Evolutionary conservation across 2,329 filamentous ascomycete genomes (phyloP).

Genomic region (Colletotrichum sp.): DNA sequence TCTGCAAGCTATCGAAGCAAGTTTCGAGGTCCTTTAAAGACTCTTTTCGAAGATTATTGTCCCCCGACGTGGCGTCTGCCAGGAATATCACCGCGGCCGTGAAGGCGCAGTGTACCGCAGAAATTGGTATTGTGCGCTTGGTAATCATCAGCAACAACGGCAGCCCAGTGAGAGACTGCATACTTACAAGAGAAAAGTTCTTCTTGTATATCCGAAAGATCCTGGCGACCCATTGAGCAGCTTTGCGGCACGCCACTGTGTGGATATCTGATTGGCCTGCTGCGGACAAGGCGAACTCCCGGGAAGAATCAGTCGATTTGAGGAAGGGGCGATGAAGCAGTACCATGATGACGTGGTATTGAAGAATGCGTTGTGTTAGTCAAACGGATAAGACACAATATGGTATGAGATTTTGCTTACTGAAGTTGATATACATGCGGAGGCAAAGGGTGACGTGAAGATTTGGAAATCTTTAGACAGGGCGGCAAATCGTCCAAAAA

Average conservation of each 20-base stretch:
- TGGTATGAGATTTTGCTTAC: rapidly evolving
- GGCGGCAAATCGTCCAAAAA: background rate
- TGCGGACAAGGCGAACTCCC: background rate
- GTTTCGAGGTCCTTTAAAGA: background rate
- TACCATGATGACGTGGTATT: background rate
- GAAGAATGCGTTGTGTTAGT: background rate
- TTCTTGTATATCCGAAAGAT: background rate
- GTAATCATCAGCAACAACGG: background rate
- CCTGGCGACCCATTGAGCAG: background rate
- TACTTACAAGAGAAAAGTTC: background rate
- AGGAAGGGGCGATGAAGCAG: background rate
- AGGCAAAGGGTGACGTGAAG: background rate
- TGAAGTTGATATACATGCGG: background rate
- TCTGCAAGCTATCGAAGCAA: background rate
- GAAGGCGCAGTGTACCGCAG: background rate
- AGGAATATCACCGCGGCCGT: background rate
- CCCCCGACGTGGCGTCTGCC: background rate
- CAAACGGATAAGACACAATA: rapidly evolving
- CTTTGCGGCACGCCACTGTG: background rate
- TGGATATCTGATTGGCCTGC: background rate
- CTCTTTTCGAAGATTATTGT: background rate
- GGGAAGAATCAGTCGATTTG: background rate
- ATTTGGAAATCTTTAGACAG: background rate
- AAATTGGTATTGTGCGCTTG: background rate
- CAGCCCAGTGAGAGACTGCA: rapidly evolving